A percentile compares a stretch with the other conserved stretches of the same genome.
Conservation (phyloP, 2,329 filamentous ascomycete species). For the Cladosporium phlei region DNA sequence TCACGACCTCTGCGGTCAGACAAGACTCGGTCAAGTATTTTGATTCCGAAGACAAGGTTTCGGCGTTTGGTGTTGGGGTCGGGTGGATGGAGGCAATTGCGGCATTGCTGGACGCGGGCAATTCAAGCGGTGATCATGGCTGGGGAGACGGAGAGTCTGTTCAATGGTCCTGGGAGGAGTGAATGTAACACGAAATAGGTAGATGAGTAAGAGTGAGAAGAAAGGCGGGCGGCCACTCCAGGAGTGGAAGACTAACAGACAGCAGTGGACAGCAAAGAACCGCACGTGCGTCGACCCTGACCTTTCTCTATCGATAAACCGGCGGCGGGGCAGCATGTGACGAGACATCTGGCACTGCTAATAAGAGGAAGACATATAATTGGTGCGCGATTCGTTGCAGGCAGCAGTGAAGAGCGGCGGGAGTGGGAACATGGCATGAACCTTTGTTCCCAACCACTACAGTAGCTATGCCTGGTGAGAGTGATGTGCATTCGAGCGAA, state of each 20-base stretch:
- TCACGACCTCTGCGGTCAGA: no score
- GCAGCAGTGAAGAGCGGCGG: background rate
- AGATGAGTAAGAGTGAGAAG: background rate
- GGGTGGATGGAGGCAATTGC: background rate
- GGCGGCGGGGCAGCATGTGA: no score
- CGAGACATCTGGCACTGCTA: no score
- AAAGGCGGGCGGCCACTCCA: no score
- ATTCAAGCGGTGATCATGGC: no score
- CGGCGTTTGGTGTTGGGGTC: conserved; percentile 5
- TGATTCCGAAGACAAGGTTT: background rate
- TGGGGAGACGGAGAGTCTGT: background rate
- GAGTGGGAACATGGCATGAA: background rate
- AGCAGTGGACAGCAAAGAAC: conserved; percentile 7
- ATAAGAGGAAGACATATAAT: no score
- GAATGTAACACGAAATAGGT: background rate
- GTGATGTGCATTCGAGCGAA: background rate
- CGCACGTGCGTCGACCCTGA: conserved; percentile 6
- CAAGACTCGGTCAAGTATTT: background rate
- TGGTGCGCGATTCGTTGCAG: no score
- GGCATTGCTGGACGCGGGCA: conserved; percentile 10
- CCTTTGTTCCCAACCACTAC: no score
- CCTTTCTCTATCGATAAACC: no score
- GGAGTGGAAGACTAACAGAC: no score
- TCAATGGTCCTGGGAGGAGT: background rate
- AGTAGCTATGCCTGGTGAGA: no score